phyloP scores from a whole-genome alignment of 1,284 basidiomycete species.

The Puccinia coronata region DNA sequence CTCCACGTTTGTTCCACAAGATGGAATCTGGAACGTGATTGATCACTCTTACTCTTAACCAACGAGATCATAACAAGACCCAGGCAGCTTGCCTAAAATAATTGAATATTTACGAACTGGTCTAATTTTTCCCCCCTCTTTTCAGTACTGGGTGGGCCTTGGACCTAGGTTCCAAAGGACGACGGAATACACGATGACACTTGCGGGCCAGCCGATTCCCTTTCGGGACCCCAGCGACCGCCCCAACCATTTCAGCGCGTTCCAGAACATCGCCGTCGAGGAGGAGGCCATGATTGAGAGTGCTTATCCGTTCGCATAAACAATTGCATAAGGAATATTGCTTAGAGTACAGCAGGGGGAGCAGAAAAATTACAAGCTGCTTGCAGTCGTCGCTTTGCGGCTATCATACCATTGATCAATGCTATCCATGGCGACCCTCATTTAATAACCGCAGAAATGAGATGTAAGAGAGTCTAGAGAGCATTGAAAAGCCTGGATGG shows the following conservation, averaged over 20 bases:
- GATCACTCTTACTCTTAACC: slow-evolving; percentile 75
- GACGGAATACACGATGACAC: slow-evolving; percentile 78
- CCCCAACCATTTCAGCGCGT: slow-evolving; percentile 61
- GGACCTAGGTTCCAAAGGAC: slow-evolving; percentile 86
- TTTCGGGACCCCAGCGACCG: slow-evolving; percentile 98
- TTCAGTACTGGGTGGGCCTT: slow-evolving; percentile 64
- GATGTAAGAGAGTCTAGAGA: too few relatives aligned
- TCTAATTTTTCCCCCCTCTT: slow-evolving; percentile 81
- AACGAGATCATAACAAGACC: slow-evolving; percentile 72
- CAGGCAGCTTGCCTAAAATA: slow-evolving; percentile 62
- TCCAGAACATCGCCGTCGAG: slow-evolving; percentile 52
- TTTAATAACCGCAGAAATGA: too few relatives aligned
- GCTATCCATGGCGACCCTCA: too few relatives aligned
- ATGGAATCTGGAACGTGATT: slow-evolving; percentile 63
- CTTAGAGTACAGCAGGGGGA: too few relatives aligned
- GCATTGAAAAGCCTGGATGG: too few relatives aligned
- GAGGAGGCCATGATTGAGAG: slow-evolving; percentile 55
- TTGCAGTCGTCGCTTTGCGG: too few relatives aligned
- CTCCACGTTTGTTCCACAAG: slow-evolving; percentile 56
- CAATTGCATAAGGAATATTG: too few relatives aligned
- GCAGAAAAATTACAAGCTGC: too few relatives aligned
- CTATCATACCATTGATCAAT: too few relatives aligned
- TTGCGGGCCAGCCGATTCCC: slow-evolving; percentile 78
- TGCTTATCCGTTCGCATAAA: slow-evolving; percentile 56
- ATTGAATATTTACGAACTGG: slow-evolving; percentile 60